Conservation (phyloP, 345 rosid species). For the Alliaria petiolata region DNA sequence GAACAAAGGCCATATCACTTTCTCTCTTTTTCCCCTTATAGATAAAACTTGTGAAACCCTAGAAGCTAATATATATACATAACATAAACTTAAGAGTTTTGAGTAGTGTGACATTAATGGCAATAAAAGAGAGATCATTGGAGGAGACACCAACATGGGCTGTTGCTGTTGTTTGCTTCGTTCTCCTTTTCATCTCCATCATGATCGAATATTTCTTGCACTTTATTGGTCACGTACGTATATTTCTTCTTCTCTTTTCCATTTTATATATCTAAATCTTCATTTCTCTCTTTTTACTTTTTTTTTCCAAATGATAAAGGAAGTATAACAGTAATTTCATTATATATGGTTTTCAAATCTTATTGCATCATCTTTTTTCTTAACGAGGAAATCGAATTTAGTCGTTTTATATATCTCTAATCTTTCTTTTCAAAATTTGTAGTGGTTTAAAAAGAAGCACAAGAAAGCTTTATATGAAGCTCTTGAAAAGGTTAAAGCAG, state of each 20-base stretch:
- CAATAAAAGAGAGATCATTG: conserved; percentile 42
- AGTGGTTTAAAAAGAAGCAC: conserved; percentile 67
- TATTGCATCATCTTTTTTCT: background rate
- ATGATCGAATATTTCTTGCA: conserved; percentile 66
- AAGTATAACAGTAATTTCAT: background rate
- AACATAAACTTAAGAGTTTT: background rate
- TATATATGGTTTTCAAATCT: background rate
- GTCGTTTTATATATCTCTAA: background rate
- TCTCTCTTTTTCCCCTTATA: background rate
- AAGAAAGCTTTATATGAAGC: conserved; percentile 76
- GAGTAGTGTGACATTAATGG: conserved; percentile 17
- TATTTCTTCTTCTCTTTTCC: background rate
- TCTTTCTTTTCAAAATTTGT: background rate
- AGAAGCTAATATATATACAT: background rate
- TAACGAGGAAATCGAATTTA: background rate
- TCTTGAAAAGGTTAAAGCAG: conserved; percentile 80
- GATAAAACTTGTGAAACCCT: conserved; percentile 14
- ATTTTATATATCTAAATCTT: background rate
- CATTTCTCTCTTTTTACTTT: background rate
- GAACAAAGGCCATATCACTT: conserved; percentile 15
- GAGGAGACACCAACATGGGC: conserved; percentile 92
- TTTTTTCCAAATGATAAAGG: background rate
- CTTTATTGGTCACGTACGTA: conserved; percentile 46
- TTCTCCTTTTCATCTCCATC: conserved; percentile 62
- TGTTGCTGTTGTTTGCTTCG: conserved; percentile 76